Base-by-base conservation (phyloP, 2,329 filamentous ascomycete species). In the Macrophomina pseudophaseolina region DNA sequence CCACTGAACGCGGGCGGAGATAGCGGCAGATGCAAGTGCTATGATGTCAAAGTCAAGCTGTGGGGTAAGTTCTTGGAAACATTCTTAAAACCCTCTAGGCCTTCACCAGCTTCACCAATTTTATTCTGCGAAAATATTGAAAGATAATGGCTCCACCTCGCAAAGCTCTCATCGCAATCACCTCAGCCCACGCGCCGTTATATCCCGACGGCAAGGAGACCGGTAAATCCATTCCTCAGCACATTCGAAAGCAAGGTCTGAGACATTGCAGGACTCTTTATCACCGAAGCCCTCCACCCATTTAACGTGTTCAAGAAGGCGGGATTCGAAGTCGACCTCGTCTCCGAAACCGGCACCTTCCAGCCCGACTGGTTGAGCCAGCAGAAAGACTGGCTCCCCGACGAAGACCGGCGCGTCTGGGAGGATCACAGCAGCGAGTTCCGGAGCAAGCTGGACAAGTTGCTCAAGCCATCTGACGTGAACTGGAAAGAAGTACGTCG, bases 231-330 rank as follows among this genome's bases (percentile, higher is more conserved):
- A 16, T n/a, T 54, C 32, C 35, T 7, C 4, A 33, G 12, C 32
- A 40, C 23, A 23, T 23, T 23, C 8, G 12, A 56, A 56, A 7
- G n/a, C 28, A 2, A 23, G 23, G 12, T 2, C 14, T n/a, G 5
- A 33, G 42, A 11, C 0, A 0, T 11, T 32, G 16, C 42, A 48
- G 56, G 56, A 1, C 56, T 84, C 58, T 84, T 84, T 73, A 80
- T 84, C 67, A 78, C 72, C 62, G 82, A 84, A 70, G 82, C 82
- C 16, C 75, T 84, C 7, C 82, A 84, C 68, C 82, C 82, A 0
- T 84, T 75, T 76, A 80, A 82, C 18, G 81, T 83, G 28, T 76
- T 84, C 66, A 69, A 67, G 28, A 66, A 66, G n/a, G 80, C 81
- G 4, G 82, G 81, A 14, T 83, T 84, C 70, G 79, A 82, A 65